Percentiles rank a stretch among this genome's conserved stretches.
phyloP scores from a whole-genome alignment of 768 basidiomycete species.

The Rhodotorula babjevae region DNA sequence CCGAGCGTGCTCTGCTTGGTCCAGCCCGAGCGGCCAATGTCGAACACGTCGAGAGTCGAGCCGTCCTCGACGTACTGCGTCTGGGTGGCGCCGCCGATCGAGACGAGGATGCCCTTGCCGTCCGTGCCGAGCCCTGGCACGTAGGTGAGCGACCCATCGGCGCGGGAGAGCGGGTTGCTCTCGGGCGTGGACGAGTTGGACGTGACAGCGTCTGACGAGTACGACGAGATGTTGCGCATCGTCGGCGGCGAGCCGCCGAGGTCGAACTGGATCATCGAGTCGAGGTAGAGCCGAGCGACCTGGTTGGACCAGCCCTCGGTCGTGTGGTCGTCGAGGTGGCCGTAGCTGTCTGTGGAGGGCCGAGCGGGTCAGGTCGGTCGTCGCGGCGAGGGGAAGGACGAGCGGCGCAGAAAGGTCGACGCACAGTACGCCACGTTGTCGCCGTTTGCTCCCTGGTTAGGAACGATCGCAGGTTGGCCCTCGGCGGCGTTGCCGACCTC shows the following conservation, averaged over 20 bases:
- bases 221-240: conserved; percentile 25
- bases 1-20: conserved; percentile 35
- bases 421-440: conserved; percentile 31
- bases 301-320: conserved; percentile 28
- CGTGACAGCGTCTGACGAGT: conserved; percentile 4
- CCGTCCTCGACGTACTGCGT: conserved; percentile 14
- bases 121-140: conserved; percentile 24
- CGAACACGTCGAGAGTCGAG: conserved; percentile 9
- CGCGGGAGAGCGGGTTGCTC: conserved; percentile 25
- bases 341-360: conserved; percentile 11
- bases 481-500: conserved; percentile 18
- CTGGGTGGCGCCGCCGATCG: conserved; percentile 29
- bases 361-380: too few species aligned
- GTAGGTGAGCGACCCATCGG: conserved; percentile 29
- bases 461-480: conserved; percentile 18
- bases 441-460: conserved; percentile 1
- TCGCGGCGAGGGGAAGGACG: too few species aligned
- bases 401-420: background rate
- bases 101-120: conserved; percentile 27
- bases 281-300: conserved; percentile 28
- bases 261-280: conserved; percentile 28
- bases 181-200: conserved; percentile 27
- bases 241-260: conserved; percentile 17
- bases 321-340: conserved; percentile 29
- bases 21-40: conserved; percentile 31